Evolutionary conservation across 495 filamentous ascomycete species (phyloP).

Genomic region (Penicillium soppii): DNA sequence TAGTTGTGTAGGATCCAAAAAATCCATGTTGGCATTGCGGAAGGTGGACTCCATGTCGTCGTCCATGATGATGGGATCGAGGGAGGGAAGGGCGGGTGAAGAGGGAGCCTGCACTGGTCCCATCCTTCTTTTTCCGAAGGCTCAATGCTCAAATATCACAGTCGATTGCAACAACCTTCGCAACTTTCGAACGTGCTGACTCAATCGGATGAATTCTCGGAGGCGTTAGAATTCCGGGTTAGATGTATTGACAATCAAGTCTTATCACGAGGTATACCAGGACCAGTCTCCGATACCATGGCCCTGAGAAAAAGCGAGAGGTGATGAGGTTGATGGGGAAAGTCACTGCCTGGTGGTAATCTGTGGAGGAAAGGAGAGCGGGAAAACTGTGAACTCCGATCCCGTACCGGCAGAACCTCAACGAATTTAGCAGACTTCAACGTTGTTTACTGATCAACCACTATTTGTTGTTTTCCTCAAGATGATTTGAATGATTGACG

Average conservation of each 20-base stretch:
- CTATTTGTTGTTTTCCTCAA: too few species aligned
- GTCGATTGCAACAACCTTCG: conserved; percentile 11
- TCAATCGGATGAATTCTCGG: conserved; percentile 3
- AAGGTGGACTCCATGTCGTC: conserved; percentile 48
- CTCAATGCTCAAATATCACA: conserved; percentile 3
- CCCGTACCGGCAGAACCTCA: conserved; percentile 20
- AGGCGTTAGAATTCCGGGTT: neutral
- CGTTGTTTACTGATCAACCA: neutral
- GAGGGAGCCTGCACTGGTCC: conserved; percentile 38
- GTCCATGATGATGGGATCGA: conserved; percentile 49
- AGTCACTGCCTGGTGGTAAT: conserved; percentile 19
- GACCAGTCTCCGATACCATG: conserved; percentile 27
- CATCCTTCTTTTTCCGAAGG: conserved; percentile 31
- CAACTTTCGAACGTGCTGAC: neutral
- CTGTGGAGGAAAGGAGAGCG: conserved; percentile 33
- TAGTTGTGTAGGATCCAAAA: conserved; percentile 37
- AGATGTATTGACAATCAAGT: neutral
- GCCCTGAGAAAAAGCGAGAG: conserved; percentile 15
- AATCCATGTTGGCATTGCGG: conserved; percentile 43
- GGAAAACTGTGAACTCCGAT: conserved; percentile 33
- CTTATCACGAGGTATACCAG: conserved; percentile 15
- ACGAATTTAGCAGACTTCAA: conserved; percentile 6
- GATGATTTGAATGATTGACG: too few species aligned
- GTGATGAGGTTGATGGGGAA: conserved; percentile 5
- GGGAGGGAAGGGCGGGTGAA: conserved; percentile 40